phyloP scores from a whole-genome alignment of 2,329 filamentous ascomycete genomes.

The Trichophaea hybrida region DNA sequence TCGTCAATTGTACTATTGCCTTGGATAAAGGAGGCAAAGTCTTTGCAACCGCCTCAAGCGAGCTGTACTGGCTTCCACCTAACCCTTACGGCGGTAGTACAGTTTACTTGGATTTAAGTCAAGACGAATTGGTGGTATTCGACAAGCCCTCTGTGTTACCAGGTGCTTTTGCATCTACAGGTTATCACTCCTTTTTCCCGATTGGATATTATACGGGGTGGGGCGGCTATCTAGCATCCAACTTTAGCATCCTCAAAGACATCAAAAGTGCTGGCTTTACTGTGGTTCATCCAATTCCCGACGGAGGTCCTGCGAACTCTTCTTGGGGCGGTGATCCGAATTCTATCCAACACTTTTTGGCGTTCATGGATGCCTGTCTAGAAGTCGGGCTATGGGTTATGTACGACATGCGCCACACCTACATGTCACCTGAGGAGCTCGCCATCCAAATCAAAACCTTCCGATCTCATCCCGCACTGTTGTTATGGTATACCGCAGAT shows the following conservation, averaged over 20 bases:
- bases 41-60: background rate
- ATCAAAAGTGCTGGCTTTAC: slow-evolving; percentile 3
- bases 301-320: background rate
- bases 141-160: background rate
- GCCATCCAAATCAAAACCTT: slow-evolving; percentile 30
- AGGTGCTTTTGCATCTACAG: background rate
- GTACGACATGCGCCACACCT: slow-evolving; percentile 5
- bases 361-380: background rate
- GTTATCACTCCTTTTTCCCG: background rate
- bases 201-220: slow-evolving; percentile 5
- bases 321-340: background rate
- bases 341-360: background rate
- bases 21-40: background rate
- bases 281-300: slow-evolving; percentile 3
- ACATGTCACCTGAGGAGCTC: background rate
- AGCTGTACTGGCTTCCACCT: slow-evolving; percentile 2
- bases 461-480: slow-evolving; percentile 30
- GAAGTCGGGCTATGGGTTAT: slow-evolving; percentile 2
- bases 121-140: background rate
- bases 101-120: background rate
- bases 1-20: background rate
- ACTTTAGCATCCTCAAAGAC: background rate
- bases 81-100: slow-evolving; percentile 1
- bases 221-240: background rate
- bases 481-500: slow-evolving; percentile 39